These are phyloP conservation scores for Globisporangium paddicum DNA, from an alignment of 352 stramenopile genomes.

Conservation along the genomic window DNA sequence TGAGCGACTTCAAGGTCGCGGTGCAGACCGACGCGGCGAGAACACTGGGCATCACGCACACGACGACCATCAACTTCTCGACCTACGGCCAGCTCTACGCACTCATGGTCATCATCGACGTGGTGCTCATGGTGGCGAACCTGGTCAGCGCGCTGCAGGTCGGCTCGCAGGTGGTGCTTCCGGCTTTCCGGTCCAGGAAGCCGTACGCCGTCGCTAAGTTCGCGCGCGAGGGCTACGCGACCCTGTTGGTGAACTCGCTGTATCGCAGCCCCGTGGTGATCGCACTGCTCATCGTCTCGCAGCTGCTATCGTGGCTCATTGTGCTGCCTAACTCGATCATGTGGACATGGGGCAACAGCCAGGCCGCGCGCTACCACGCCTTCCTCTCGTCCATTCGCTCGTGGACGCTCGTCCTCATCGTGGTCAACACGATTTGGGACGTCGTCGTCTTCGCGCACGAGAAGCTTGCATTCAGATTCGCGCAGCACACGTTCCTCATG, in stretches of 20 bases:
- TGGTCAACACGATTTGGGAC: conserved; percentile 33
- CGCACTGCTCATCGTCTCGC: not conserved
- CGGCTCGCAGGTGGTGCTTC: not conserved
- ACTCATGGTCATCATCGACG: conserved; percentile 29
- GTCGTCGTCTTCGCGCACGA: conserved; percentile 22
- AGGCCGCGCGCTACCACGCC: conserved; percentile 17
- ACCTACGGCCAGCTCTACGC: conserved; percentile 38
- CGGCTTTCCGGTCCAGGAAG: not conserved
- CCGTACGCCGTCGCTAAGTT: conserved; percentile 2
- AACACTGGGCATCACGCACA: conserved; percentile 18
- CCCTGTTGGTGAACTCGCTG: conserved; percentile 3
- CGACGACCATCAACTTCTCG: conserved; percentile 29
- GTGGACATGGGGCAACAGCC: conserved; percentile 15
- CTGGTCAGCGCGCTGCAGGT: conserved; percentile 9
- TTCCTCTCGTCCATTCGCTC: conserved; percentile 32
- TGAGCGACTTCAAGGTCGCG: not conserved
- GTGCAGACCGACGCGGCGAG: not conserved
- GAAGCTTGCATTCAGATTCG: conserved; percentile 18
- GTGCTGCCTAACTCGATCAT: conserved; percentile 28
- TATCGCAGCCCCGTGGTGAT: conserved; percentile 14
- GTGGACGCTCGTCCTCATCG: conserved; percentile 29
- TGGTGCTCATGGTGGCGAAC: conserved; percentile 27
- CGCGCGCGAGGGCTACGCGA: not conserved
- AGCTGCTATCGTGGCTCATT: conserved; percentile 26
- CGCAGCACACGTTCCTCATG: conserved; percentile 25